These are phyloP conservation scores for Medicago arabica DNA, from an alignment of 306 rosid genomes.

Conservation along the genomic window DNA sequence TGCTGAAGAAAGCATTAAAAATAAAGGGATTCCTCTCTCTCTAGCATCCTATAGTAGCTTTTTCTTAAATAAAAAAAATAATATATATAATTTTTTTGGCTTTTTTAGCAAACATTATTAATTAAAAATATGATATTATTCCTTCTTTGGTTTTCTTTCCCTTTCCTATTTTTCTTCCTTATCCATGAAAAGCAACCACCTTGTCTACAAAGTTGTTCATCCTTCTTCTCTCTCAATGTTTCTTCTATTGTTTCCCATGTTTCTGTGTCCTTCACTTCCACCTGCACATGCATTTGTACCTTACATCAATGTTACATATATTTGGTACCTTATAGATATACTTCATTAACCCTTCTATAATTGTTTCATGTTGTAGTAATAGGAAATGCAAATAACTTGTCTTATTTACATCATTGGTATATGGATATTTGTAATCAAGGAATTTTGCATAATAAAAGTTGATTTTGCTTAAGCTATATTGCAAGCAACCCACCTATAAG, in stretches of 20 bases:
- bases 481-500: no score
- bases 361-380: neutral
- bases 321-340: neutral
- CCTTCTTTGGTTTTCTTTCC: conserved; percentile 61
- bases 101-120: conserved; percentile 55
- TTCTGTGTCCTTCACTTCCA: conserved; percentile 65
- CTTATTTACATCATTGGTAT: no score
- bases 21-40: neutral
- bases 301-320: conserved; percentile 42
- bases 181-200: conserved; percentile 92
- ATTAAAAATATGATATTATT: conserved; percentile 43
- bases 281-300: conserved; percentile 56
- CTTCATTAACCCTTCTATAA: neutral
- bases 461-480: no score
- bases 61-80: neutral
- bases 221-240: conserved; percentile 43
- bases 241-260: conserved; percentile 47
- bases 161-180: conserved; percentile 61
- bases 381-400: no score
- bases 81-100: neutral
- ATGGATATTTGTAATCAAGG: no score
- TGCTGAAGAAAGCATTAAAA: neutral
- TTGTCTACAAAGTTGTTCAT: conserved; percentile 31
- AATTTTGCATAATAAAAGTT: no score
- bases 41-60: neutral